These are phyloP conservation scores for Myxozyma udenii DNA, from an alignment of 805 yeast genomes.

Conservation along the genomic window DNA sequence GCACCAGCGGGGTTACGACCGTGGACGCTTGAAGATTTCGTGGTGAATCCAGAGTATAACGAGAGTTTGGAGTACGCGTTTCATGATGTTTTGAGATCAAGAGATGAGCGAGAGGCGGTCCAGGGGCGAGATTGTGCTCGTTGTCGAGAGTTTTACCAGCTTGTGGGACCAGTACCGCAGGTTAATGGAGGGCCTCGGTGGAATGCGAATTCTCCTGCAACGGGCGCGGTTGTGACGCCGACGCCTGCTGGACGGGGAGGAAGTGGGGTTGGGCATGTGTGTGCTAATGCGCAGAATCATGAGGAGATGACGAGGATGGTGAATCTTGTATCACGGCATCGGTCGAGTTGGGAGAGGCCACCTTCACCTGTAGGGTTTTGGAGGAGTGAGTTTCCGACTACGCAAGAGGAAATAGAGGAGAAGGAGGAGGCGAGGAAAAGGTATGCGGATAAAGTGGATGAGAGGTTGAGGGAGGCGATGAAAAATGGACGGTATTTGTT, in stretches of 20 bases:
- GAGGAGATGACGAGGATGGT: neutral
- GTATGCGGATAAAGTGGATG: conserved; percentile 43
- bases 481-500: conserved; percentile 47
- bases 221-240: neutral
- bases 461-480: conserved; percentile 47
- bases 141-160: conserved; percentile 39
- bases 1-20: conserved; percentile 31
- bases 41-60: conserved; percentile 39
- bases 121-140: conserved; percentile 41
- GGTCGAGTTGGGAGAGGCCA: conserved; percentile 39
- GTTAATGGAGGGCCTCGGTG: conserved; percentile 36
- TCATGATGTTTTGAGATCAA: conserved; percentile 40
- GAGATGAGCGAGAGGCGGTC: conserved; percentile 35
- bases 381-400: conserved; percentile 56
- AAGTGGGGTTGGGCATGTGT: neutral
- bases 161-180: conserved; percentile 34
- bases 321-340: conserved; percentile 29
- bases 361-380: conserved; percentile 60
- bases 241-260: neutral
- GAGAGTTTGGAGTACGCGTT: conserved; percentile 36
- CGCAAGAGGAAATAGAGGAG: conserved; percentile 49
- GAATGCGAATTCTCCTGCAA: conserved; percentile 28
- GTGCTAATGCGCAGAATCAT: neutral
- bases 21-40: conserved; percentile 44
- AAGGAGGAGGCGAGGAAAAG: conserved; percentile 39